phyloP scores from a whole-genome alignment of 2,329 filamentous ascomycete genomes.

The Aspergillus costaricaensis region DNA sequence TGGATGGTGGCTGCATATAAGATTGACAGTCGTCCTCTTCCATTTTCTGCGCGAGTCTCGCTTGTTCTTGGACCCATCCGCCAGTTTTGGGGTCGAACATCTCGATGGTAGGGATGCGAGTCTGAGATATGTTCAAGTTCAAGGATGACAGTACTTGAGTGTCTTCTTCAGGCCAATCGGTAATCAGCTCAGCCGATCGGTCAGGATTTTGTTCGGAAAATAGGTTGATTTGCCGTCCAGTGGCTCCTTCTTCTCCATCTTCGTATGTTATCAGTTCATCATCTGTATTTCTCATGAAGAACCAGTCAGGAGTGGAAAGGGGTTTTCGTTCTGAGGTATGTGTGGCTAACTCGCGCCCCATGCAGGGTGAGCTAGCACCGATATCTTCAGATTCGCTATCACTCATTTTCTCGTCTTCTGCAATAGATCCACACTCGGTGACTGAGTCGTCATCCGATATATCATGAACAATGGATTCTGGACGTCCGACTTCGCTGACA shows the following conservation, averaged over 20 bases:
- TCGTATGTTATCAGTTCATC: background rate
- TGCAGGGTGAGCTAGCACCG: background rate
- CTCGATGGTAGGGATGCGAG: background rate
- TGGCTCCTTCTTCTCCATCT: background rate
- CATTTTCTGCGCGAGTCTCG: background rate
- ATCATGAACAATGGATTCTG: background rate
- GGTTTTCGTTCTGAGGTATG: background rate
- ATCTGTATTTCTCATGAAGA: background rate
- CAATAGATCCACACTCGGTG: background rate
- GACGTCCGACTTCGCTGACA: background rate
- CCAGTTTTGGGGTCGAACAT: background rate
- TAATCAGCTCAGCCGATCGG: background rate
- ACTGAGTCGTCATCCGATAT: constrained; percentile 1
- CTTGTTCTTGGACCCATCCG: background rate
- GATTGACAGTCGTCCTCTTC: background rate
- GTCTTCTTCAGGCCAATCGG: background rate
- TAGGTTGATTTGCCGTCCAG: background rate
- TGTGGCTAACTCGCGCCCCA: background rate
- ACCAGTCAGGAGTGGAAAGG: background rate
- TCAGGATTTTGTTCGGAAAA: background rate
- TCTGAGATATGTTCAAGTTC: background rate
- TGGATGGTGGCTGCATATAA: background rate
- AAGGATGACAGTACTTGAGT: background rate
- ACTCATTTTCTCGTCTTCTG: background rate
- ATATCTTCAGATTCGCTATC: background rate